Evolutionary conservation across 2,329 filamentous ascomycete species (phyloP).

Genomic region (Teratosphaeria epicoccoides): DNA sequence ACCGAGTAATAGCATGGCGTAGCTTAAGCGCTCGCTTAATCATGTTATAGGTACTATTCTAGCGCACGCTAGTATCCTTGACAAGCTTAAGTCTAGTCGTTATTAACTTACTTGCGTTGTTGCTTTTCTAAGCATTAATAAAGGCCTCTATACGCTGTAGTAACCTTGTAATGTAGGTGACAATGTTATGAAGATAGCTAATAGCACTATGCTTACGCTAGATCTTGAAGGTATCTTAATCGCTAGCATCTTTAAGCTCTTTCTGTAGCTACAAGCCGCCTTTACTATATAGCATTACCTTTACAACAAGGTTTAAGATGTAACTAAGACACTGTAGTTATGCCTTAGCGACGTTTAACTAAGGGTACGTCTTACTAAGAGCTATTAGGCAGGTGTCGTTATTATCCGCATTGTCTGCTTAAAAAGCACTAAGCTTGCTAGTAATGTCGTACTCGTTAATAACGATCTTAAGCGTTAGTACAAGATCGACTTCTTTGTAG

Average conservation of each 20-base stretch:
- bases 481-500: not conserved
- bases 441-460: slow-evolving; percentile 2
- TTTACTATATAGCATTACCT: slow-evolving; percentile 3
- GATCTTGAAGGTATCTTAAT: not conserved
- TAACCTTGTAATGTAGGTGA: slow-evolving; percentile 2
- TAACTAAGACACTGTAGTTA: slow-evolving; percentile 2
- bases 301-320: slow-evolving; percentile 4
- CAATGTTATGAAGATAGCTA: slow-evolving; percentile 5
- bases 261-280: slow-evolving; percentile 1
- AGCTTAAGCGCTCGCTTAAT: slow-evolving; percentile 2
- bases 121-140: not conserved
- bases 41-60: slow-evolving; percentile 3
- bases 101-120: slow-evolving; percentile 2
- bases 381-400: slow-evolving; percentile 1
- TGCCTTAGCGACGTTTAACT: not conserved
- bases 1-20: not conserved
- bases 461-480: not conserved
- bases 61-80: slow-evolving; percentile 2
- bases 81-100: slow-evolving; percentile 1
- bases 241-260: not conserved
- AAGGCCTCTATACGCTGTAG: not conserved
- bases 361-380: not conserved
- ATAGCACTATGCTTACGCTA: slow-evolving; percentile 4
- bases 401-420: slow-evolving; percentile 2
- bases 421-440: slow-evolving; percentile 1